phyloP scores from a whole-genome alignment of 192 early-diverging fungal genomes.

The Rhizophlyctis rosea region DNA sequence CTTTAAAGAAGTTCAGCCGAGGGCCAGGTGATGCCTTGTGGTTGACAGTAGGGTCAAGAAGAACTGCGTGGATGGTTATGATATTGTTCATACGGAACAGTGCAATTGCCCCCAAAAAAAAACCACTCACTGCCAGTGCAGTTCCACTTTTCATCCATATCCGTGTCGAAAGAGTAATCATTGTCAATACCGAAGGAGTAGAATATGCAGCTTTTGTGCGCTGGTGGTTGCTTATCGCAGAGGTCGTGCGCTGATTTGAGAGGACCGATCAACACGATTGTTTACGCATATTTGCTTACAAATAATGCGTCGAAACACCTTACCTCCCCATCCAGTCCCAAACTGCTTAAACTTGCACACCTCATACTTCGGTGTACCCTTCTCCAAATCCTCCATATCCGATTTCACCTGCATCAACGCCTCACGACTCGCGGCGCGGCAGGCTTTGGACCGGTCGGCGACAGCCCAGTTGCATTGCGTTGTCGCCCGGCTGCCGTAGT shows the following conservation, averaged over 20 bases:
- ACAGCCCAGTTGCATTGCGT: too few relatives aligned
- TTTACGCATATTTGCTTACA: not conserved
- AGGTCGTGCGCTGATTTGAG: slow-evolving; percentile 15
- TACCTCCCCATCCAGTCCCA: slow-evolving; percentile 2
- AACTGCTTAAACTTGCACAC: not conserved
- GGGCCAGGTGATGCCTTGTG: not conserved
- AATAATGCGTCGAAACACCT: not conserved
- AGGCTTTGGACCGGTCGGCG: not conserved
- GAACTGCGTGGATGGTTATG: not conserved
- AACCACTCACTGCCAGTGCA: not conserved
- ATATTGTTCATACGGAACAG: not conserved
- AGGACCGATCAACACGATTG: not conserved
- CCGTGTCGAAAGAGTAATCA: slow-evolving; percentile 1
- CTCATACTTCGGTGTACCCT: not conserved
- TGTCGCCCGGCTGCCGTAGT: too few relatives aligned
- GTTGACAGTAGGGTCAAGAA: slow-evolving; percentile 1
- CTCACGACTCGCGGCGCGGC: not conserved
- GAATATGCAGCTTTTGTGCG: not conserved
- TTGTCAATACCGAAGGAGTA: slow-evolving; percentile 7
- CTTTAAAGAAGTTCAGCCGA: not conserved
- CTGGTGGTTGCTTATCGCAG: slow-evolving; percentile 15
- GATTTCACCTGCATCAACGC: not conserved
- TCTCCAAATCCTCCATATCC: not conserved
- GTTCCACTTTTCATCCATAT: slow-evolving; percentile 1
- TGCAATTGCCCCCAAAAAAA: not conserved